Percentiles rank a stretch among this genome's conserved stretches.
Evolutionary conservation across 768 basidiomycete species (phyloP).

Genomic region (Macrolepiota fuliginosa): DNA sequence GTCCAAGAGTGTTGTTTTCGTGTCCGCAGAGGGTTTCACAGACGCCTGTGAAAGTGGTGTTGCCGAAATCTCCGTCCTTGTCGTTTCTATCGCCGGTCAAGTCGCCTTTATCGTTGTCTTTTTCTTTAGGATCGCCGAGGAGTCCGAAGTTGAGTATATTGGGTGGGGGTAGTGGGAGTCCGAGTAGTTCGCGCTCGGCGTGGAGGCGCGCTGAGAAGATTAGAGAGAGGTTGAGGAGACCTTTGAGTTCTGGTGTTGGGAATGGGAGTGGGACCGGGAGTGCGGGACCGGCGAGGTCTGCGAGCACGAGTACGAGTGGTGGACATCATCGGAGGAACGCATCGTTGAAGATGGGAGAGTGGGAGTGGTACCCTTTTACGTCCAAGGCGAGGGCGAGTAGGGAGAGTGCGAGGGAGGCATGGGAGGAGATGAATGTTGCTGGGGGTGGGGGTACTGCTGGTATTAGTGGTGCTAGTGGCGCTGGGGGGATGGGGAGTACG

Average conservation of each 20-base stretch:
- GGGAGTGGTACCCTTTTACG: constrained; percentile 1
- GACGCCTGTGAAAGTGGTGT: background rate
- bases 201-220: constrained; percentile 5
- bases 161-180: too few species aligned
- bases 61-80: background rate
- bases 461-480: background rate
- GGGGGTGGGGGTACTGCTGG: too few species aligned
- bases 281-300: background rate
- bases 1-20: background rate
- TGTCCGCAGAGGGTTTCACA: background rate
- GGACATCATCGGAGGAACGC: background rate
- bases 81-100: background rate
- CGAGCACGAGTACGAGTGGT: background rate
- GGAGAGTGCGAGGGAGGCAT: background rate
- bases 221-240: constrained; percentile 5
- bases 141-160: background rate
- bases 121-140: background rate
- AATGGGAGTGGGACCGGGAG: background rate
- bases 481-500: background rate
- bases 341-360: constrained; percentile 5
- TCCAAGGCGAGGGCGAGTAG: background rate
- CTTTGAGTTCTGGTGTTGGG: background rate
- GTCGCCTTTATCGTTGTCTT: background rate
- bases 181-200: background rate
- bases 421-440: background rate